Percentiles rank a stretch among this genome's conserved stretches.
phyloP scores from a whole-genome alignment of 1,284 basidiomycete genomes.

The Porogramme epimiltina region DNA sequence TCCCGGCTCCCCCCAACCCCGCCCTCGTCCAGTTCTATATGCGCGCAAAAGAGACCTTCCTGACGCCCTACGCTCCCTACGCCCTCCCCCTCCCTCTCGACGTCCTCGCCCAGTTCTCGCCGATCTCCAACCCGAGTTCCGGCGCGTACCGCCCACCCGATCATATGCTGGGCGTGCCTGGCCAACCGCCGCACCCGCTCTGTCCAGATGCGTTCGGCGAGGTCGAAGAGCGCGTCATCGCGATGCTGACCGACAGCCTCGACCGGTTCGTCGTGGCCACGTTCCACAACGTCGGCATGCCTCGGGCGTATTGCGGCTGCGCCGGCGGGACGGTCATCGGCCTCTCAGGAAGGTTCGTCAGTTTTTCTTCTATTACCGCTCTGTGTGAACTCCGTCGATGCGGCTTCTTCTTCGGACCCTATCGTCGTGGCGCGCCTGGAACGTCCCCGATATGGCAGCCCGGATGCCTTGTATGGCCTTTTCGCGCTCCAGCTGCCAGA shows the following conservation, averaged over 20 bases:
- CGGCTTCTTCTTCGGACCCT: slow-evolving; percentile 9
- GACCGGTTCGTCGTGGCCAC: slow-evolving; percentile 69
- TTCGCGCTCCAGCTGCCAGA: slow-evolving; percentile 12
- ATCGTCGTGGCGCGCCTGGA: neutral
- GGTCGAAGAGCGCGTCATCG: slow-evolving; percentile 55
- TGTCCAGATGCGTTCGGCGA: slow-evolving; percentile 65
- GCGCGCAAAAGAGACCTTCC: slow-evolving; percentile 77
- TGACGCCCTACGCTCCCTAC: slow-evolving; percentile 66
- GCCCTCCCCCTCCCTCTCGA: slow-evolving; percentile 71
- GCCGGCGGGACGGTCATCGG: slow-evolving; percentile 52
- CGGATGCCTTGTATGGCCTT: slow-evolving; percentile 24
- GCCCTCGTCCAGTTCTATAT: slow-evolving; percentile 70
- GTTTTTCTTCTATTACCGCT: slow-evolving; percentile 2
- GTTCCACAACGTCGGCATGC: slow-evolving; percentile 75
- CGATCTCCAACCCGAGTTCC: slow-evolving; percentile 10
- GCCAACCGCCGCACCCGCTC: slow-evolving; percentile 31
- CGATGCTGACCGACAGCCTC: slow-evolving; percentile 64
- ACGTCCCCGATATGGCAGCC: slow-evolving; percentile 2
- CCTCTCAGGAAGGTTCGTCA: slow-evolving; percentile 29
- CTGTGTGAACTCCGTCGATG: slow-evolving; percentile 10
- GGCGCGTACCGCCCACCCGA: slow-evolving; percentile 7
- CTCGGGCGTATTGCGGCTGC: slow-evolving; percentile 69
- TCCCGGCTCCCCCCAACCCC: slow-evolving; percentile 30
- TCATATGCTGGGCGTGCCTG: slow-evolving; percentile 8
- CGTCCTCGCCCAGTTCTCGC: slow-evolving; percentile 58